These are phyloP conservation scores for Jacaranda mimosifolia DNA, from an alignment of 257 asterid genomes.

Conservation along the genomic window DNA sequence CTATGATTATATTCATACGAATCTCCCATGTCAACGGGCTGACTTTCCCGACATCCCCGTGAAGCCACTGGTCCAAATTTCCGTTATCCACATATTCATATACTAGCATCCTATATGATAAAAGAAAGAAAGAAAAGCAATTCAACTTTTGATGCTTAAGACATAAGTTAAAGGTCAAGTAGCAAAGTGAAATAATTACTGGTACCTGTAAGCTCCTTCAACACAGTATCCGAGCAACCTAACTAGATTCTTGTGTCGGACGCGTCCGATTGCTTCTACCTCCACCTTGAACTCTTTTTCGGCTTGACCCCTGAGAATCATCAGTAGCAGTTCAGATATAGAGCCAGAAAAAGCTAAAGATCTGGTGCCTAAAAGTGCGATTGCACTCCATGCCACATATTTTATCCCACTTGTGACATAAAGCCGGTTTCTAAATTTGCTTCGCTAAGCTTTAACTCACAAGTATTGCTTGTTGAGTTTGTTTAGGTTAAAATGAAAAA, in stretches of 20 bases:
- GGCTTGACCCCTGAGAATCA: slow-evolving; percentile 86
- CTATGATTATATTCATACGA: slow-evolving; percentile 82
- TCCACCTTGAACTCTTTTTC: slow-evolving; percentile 96
- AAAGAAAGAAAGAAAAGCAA: slow-evolving; percentile 10
- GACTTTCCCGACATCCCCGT: slow-evolving; percentile 94
- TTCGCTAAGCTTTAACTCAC: neutral
- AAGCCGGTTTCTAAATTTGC: slow-evolving; percentile 7
- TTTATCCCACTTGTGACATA: slow-evolving; percentile 25
- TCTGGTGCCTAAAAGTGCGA: slow-evolving; percentile 7
- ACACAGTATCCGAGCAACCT: slow-evolving; percentile 93
- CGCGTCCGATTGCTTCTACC: slow-evolving; percentile 97
- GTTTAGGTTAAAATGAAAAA: neutral
- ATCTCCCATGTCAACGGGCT: slow-evolving; percentile 97
- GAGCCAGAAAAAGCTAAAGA: slow-evolving; percentile 15
- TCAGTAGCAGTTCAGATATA: slow-evolving; percentile 30
- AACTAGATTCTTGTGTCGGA: slow-evolving; percentile 97
- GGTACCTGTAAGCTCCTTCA: slow-evolving; percentile 96
- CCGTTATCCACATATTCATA: slow-evolving; percentile 96
- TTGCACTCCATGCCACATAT: neutral
- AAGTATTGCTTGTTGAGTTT: neutral
- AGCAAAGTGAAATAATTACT: slow-evolving; percentile 22
- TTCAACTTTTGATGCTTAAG: slow-evolving; percentile 33
- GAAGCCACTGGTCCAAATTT: slow-evolving; percentile 97
- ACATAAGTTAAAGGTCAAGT: neutral
- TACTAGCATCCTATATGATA: slow-evolving; percentile 78